Conservation (phyloP, 1,284 basidiomycete genomes). For the Apiotrichum sp. region DNA sequence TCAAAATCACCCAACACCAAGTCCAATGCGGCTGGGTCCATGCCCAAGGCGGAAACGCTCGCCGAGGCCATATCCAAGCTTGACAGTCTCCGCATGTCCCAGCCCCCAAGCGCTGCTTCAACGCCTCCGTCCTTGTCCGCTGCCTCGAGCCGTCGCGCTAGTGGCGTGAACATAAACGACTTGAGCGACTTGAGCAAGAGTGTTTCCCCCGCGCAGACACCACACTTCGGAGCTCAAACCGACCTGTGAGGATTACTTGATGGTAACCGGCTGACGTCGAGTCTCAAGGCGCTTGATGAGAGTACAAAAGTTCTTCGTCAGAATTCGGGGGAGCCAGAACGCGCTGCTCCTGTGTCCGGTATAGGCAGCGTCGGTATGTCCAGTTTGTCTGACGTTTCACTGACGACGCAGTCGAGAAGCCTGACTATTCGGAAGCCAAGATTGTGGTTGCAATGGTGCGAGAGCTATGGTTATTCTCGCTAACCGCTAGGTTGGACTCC, state of each 20-base stretch:
- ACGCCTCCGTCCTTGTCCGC: constrained; percentile 25
- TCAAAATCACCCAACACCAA: constrained; percentile 14
- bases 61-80: constrained; percentile 43
- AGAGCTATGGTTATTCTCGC: constrained; percentile 62
- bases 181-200: constrained; percentile 5
- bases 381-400: background rate
- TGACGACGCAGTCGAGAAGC: constrained; percentile 67
- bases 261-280: constrained; percentile 11
- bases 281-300: constrained; percentile 43
- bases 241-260: constrained; percentile 26
- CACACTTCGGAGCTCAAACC: constrained; percentile 47
- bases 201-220: constrained; percentile 38
- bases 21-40: constrained; percentile 7
- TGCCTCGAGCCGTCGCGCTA: constrained; percentile 21
- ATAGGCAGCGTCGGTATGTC: constrained; percentile 45
- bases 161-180: background rate
- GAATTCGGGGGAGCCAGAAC: constrained; percentile 30
- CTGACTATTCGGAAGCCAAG: constrained; percentile 96
- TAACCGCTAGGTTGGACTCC: constrained; percentile 60
- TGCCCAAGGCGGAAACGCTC: constrained; percentile 28
- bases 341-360: constrained; percentile 46
- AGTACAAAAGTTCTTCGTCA: constrained; percentile 42
- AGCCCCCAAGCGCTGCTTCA: constrained; percentile 23
- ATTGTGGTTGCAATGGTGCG: constrained; percentile 99
- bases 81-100: constrained; percentile 33